Conservation (phyloP, 768 basidiomycete genomes). For the Vishniacozyma victoriae region DNA sequence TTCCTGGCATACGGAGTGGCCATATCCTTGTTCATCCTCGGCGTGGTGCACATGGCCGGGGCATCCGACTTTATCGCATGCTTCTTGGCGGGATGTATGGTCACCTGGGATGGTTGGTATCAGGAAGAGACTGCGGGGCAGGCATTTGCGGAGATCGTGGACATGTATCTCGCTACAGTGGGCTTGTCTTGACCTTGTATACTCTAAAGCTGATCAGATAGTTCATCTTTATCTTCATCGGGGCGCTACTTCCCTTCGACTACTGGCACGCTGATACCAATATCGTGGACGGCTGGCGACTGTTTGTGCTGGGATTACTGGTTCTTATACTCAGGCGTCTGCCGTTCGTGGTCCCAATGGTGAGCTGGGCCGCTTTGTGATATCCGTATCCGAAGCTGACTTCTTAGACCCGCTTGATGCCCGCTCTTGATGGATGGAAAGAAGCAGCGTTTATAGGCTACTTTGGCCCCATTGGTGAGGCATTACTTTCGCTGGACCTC, state of each 20-base stretch:
- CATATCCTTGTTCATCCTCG: constrained; percentile 44
- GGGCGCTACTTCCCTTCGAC: constrained; percentile 46
- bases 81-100: constrained; percentile 45
- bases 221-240: constrained; percentile 47
- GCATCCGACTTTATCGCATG: constrained; percentile 49
- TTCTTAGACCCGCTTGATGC: constrained; percentile 32
- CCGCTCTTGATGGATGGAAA: constrained; percentile 34
- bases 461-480: constrained; percentile 45
- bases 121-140: constrained; percentile 44
- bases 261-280: constrained; percentile 29
- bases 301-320: constrained; percentile 46
- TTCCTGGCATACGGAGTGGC: constrained; percentile 49
- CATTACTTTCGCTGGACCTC: background rate
- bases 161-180: constrained; percentile 39
- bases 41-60: constrained; percentile 48
- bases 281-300: constrained; percentile 48
- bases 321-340: constrained; percentile 47
- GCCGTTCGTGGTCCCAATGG: constrained; percentile 47
- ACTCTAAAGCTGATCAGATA: no score
- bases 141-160: constrained; percentile 46
- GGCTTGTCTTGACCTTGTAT: constrained; percentile 2
- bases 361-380: constrained; percentile 9
- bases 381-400: constrained; percentile 1
- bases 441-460: constrained; percentile 48
- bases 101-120: constrained; percentile 48